Evolutionary conservation across 495 filamentous ascomycete species (phyloP).

Genomic region (Xylaria bambusicola): DNA sequence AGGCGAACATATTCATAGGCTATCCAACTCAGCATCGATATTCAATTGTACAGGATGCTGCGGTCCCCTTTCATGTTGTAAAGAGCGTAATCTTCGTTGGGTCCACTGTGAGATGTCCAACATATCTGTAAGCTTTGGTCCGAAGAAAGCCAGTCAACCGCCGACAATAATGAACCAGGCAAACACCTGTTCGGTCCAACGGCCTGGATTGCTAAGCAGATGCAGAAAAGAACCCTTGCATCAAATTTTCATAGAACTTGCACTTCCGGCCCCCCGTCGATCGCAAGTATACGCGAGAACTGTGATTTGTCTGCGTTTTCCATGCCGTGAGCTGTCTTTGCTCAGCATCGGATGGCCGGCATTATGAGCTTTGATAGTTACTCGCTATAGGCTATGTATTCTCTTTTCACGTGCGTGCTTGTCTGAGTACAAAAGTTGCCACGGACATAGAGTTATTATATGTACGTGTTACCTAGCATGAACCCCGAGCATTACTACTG

Average conservation of each 20-base stretch:
- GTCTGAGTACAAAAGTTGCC: not conserved
- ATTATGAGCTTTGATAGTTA: not conserved
- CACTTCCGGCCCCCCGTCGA: not conserved
- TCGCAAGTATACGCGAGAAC: conserved; percentile 9
- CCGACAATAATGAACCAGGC: not conserved
- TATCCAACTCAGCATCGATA: not conserved
- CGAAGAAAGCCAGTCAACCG: not conserved
- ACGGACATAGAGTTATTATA: not conserved
- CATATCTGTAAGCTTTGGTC: not conserved
- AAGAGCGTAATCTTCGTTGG: not conserved
- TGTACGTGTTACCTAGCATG: not conserved
- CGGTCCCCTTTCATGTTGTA: too few species aligned
- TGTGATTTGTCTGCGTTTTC: not conserved
- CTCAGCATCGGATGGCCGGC: not conserved
- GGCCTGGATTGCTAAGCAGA: conserved; percentile 12
- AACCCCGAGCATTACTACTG: conserved; percentile 3
- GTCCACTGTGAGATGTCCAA: not conserved
- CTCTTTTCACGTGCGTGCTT: too few species aligned
- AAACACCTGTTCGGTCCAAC: conserved; percentile 5
- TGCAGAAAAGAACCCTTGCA: not conserved
- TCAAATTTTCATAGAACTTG: not conserved
- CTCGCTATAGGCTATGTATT: not conserved
- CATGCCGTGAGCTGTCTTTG: not conserved
- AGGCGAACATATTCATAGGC: not conserved
- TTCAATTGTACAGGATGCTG: not conserved